phyloP scores from a whole-genome alignment of 768 basidiomycete genomes.

The Serendipita vermifera region DNA sequence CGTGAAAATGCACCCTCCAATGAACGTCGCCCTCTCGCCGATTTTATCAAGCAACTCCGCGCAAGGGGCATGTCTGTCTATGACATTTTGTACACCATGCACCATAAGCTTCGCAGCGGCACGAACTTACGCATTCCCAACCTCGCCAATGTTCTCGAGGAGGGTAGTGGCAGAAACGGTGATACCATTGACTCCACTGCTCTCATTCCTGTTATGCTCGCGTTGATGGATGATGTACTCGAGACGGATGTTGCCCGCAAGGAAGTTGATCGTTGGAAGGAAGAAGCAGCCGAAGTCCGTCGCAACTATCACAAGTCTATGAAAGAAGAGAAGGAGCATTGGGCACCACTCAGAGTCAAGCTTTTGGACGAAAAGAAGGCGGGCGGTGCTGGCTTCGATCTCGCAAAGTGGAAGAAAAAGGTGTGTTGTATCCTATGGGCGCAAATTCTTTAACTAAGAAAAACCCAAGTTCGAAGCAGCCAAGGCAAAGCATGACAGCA shows the following conservation, averaged over 20 bases:
- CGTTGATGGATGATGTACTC: not conserved
- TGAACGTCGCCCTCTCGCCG: not conserved
- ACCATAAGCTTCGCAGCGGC: not conserved
- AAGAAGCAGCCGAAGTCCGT: not conserved
- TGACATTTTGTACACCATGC: not conserved
- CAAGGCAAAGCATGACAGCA: constrained; percentile 4
- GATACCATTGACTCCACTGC: not conserved
- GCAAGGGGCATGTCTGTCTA: constrained; percentile 2
- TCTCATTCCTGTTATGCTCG: not conserved
- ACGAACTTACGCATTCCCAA: not conserved
- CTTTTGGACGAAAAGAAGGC: constrained; percentile 3
- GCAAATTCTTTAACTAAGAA: not conserved
- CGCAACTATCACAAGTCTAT: not conserved
- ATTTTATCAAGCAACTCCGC: not conserved
- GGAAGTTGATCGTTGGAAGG: not conserved
- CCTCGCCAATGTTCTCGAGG: not conserved
- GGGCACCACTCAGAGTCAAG: not conserved
- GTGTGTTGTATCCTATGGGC: not conserved
- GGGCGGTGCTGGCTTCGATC: not conserved
- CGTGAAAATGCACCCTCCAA: not conserved
- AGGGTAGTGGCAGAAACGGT: too few relatives aligned
- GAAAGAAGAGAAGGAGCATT: not conserved
- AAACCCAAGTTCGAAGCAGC: not conserved
- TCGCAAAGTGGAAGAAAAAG: constrained; percentile 6
- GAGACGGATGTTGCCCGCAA: not conserved